Percentiles rank a stretch among this genome's conserved stretches.
These are phyloP conservation scores for Polytolypa hystricis DNA, from an alignment of 2,329 filamentous ascomycete genomes.

Conservation along the genomic window DNA sequence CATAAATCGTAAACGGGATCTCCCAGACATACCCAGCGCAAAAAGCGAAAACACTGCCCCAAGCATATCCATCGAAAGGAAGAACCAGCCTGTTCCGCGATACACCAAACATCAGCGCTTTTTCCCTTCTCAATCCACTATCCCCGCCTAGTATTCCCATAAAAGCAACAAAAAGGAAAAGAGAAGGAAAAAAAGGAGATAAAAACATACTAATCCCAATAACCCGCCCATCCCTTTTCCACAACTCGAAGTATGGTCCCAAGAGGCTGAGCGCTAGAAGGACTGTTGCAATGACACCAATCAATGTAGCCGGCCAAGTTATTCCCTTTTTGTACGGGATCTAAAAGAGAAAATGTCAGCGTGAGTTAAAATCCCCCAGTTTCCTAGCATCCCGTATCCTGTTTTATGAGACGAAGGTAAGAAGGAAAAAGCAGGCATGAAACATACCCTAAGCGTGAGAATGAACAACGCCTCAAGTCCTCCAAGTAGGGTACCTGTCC, in stretches of 20 bases:
- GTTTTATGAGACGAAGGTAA: neutral
- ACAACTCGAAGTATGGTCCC: conserved; percentile 51
- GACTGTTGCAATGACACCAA: conserved; percentile 49
- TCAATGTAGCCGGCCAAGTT: conserved; percentile 42
- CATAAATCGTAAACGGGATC: too few species aligned
- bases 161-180: too few species aligned
- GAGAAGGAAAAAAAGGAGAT: neutral
- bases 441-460: conserved; percentile 41
- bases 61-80: conserved; percentile 48
- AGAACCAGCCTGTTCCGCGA: conserved; percentile 37
- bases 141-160: neutral
- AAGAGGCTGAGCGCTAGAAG: conserved; percentile 47
- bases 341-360: conserved; percentile 19
- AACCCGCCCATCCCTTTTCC: conserved; percentile 50
- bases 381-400: neutral
- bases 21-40: conserved; percentile 45
- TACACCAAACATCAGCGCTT: conserved; percentile 9
- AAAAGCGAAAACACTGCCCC: conserved; percentile 55
- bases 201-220: conserved; percentile 45
- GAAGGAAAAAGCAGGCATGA: neutral
- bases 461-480: conserved; percentile 47
- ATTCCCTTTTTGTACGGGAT: conserved; percentile 45
- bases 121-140: conserved; percentile 13
- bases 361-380: too few species aligned
- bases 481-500: conserved; percentile 36